Base-by-base conservation (phyloP, 1,284 basidiomycete genomes). In the Ceratobasidium sp. region DNA sequence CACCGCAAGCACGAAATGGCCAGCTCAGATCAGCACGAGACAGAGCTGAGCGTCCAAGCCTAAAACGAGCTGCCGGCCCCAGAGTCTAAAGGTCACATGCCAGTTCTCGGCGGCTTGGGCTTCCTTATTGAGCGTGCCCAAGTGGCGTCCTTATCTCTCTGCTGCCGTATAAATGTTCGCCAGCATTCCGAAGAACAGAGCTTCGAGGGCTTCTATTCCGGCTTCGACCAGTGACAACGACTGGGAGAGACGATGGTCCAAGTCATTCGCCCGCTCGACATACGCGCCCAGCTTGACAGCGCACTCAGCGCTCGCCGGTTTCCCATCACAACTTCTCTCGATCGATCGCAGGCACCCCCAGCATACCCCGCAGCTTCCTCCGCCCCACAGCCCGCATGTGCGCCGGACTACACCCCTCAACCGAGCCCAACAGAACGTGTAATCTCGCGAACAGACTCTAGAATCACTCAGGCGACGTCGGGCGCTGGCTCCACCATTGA, bases 371-470 rank as follows among this genome's bases (percentile, higher is more conserved):
- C 53, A 18, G 39, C 26, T 46, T 36, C 65, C 46, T 34, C 28
- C 18, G 36, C 39, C 14, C 41, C 65, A 58, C 43, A 34, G 9
- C 41, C 53, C 8, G n/a, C 53, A 10, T 43, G 30, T 30, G 65
- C 65, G 18, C 65, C 65, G 9, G 65, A 14, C 28, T 70, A 70
- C 43, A 70, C 65, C 41, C 10, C 65, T 3, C 65, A 70, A 23
- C 52, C 65, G 28, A 57, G 53, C 28, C 65, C 65, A 18, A 58
- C 65, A 34, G 65, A 70, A 41, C 65, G 65, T 14, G 43, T 70
- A 3, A 57, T 70, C 53, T 70, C 65, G 4, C 65, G 65, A 8
- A 70, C 65, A 5, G 53, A 58, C 41, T 70, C 65, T 28, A 21
- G 46, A n/a, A 36, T n/a, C n/a, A 21, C 2, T 21, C 34, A n/a